Conservation (phyloP, 176 grass and related monocot genomes). For the Hordeum marinum region DNA sequence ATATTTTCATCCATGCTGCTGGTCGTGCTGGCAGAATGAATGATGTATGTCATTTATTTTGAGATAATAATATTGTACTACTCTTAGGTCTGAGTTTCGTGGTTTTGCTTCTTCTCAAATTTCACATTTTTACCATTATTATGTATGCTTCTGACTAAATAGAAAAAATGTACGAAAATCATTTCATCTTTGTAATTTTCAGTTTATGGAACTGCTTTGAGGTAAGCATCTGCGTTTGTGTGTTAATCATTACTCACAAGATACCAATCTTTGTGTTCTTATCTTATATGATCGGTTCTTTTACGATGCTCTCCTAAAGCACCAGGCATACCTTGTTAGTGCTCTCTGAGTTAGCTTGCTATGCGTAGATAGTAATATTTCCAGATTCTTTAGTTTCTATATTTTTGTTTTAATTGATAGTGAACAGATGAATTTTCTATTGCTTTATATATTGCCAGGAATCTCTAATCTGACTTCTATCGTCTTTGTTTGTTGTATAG, state of each 20-base stretch:
- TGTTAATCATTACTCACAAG: neutral
- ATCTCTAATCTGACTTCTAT: slow-evolving; percentile 18
- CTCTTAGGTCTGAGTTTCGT: neutral
- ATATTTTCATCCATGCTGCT: too few species aligned
- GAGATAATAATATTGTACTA: neutral
- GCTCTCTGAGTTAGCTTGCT: neutral
- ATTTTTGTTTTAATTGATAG: neutral
- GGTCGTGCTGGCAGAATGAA: too few species aligned
- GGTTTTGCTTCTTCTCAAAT: neutral
- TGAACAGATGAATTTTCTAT: neutral
- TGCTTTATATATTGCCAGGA: slow-evolving; percentile 2
- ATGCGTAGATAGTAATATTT: neutral
- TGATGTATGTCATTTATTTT: too few species aligned
- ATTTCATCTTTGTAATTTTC: slow-evolving; percentile 5
- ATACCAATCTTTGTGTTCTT: too few species aligned
- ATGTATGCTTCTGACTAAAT: too few species aligned
- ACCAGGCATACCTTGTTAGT: neutral
- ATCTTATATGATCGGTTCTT: neutral
- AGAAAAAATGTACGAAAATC: too few species aligned
- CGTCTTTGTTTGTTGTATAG: slow-evolving; percentile 45
- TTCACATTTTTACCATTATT: neutral
- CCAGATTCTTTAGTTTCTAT: neutral
- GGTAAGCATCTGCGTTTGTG: neutral
- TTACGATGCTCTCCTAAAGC: neutral
- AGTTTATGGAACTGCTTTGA: neutral